These are phyloP conservation scores for Fusarium pseudonygamai DNA, from an alignment of 2,329 filamentous ascomycete genomes.

Conservation along the genomic window DNA sequence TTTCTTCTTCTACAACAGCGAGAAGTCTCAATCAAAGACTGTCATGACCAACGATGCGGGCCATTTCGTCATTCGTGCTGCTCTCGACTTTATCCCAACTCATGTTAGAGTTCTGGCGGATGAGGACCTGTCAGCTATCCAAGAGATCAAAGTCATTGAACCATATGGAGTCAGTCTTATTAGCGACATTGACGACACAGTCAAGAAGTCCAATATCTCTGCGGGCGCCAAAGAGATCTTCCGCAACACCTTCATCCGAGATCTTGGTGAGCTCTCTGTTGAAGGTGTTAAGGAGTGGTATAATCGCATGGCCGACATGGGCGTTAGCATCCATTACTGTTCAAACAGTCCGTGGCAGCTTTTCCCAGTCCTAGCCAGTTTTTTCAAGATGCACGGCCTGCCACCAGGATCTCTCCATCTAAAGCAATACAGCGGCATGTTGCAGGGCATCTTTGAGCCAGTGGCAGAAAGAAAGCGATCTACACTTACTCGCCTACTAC, in stretches of 20 bases:
- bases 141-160: conserved; percentile 80
- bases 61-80: conserved; percentile 83
- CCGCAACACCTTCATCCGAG: conserved; percentile 92
- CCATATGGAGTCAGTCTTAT: conserved; percentile 88
- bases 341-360: conserved; percentile 99
- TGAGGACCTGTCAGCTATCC: conserved; percentile 82
- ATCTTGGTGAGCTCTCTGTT: conserved; percentile 81
- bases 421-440: conserved; percentile 96
- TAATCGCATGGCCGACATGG: conserved; percentile 75
- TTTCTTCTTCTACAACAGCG: conserved; percentile 93
- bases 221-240: conserved; percentile 93
- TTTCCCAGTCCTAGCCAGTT: conserved; percentile 87
- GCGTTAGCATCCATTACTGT: conserved; percentile 93
- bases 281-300: conserved; percentile 95
- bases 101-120: conserved; percentile 88
- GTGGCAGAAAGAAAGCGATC: conserved; percentile 94
- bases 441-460: conserved; percentile 97
- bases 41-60: conserved; percentile 88
- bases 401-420: conserved; percentile 92
- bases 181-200: conserved; percentile 96
- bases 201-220: conserved; percentile 93
- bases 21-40: conserved; percentile 82
- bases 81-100: conserved; percentile 89
- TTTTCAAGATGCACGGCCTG: conserved; percentile 81
- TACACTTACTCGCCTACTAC: conserved; percentile 83